A percentile compares a stretch with the other conserved stretches of the same genome.
Conservation (phyloP, 2,329 filamentous ascomycete species). For the Exophiala bonariae region DNA sequence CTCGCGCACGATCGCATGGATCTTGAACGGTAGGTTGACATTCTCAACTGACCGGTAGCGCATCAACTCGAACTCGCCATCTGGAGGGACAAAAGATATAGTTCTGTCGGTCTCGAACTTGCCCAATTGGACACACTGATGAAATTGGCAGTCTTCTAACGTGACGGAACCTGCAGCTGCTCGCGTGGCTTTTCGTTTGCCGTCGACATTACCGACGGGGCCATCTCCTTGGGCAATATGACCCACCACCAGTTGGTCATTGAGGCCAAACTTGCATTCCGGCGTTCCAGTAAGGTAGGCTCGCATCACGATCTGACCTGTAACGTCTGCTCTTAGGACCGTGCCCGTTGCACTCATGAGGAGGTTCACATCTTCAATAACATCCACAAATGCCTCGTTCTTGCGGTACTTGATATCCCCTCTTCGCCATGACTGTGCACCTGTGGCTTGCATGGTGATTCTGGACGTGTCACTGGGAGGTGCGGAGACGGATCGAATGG, state of each 20-base stretch:
- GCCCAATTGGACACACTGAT: constrained; percentile 96
- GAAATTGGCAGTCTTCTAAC: constrained; percentile 96
- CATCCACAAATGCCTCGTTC: constrained; percentile 98
- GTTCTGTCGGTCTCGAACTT: constrained; percentile 96
- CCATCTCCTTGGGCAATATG: constrained; percentile 69
- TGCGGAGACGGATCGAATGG: constrained; percentile 44
- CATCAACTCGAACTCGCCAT: constrained; percentile 98
- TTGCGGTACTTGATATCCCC: constrained; percentile 98
- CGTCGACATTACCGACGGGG: constrained; percentile 75
- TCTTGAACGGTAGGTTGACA: constrained; percentile 97
- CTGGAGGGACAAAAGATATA: constrained; percentile 94
- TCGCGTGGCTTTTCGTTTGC: constrained; percentile 75
- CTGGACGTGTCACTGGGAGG: constrained; percentile 78
- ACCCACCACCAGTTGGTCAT: constrained; percentile 91
- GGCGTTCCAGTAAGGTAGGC: constrained; percentile 95
- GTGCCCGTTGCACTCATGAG: constrained; percentile 98
- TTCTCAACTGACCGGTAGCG: constrained; percentile 97
- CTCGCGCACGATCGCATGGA: constrained; percentile 97
- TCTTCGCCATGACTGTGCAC: constrained; percentile 93
- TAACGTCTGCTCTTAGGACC: constrained; percentile 92
- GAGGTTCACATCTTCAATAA: constrained; percentile 98
- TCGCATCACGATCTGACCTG: constrained; percentile 97
- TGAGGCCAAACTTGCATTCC: constrained; percentile 98
- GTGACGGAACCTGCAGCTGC: constrained; percentile 94
- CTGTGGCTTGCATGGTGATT: constrained; percentile 99